Base-by-base conservation (phyloP, 164 flowering plant species). In the Chimonanthus praecox region DNA sequence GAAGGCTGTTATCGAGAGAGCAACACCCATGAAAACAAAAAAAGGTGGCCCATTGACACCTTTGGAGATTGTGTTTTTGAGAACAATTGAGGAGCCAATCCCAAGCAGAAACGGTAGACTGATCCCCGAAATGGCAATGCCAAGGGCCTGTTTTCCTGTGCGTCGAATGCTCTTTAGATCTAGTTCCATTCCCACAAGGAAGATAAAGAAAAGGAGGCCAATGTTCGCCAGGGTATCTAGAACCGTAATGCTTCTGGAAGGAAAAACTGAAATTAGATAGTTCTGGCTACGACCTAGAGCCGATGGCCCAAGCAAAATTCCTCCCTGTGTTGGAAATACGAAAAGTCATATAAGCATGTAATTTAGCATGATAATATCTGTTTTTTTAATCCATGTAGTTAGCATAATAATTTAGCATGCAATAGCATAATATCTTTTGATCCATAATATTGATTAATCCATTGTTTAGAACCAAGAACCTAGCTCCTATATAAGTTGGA, bases 1-100 rank as follows among this genome's bases (percentile, higher is more conserved):
- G 74, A 92, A 90, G 45, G 97, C 94, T n/a, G 94, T 92, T 46
- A 92, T 90, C 47, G 94, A 92, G 50, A 92, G 86, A 33, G 97
- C 91, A 9, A 90, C 97, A 6, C 94, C 97, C 94, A 91, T 90
- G 88, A 90, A 91, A 15, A 91, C 84, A 5, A 90, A 81, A 68
- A 90, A 91, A 44, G 97, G 74, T 2, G 84, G 64, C 0, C 72
- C 75, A n/a, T 78, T 45, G 7, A 82, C 90, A 6, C 83, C 90
- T 75, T 88, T 83, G 46, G 88, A 76, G 18, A 92, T 85, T 43
- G 93, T 90, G 49, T 48, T 74, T 3, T 80, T 70, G 9, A 92
- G 88, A 45, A 82, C 76, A 50, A 88, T 80, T 4, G 97, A 92
- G 8, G 88, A 15, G 43, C 89, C 93, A 44, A 90, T 84, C 45